Conservation (phyloP, 805 yeast genomes). For the Jamesozyma rosinii region DNA sequence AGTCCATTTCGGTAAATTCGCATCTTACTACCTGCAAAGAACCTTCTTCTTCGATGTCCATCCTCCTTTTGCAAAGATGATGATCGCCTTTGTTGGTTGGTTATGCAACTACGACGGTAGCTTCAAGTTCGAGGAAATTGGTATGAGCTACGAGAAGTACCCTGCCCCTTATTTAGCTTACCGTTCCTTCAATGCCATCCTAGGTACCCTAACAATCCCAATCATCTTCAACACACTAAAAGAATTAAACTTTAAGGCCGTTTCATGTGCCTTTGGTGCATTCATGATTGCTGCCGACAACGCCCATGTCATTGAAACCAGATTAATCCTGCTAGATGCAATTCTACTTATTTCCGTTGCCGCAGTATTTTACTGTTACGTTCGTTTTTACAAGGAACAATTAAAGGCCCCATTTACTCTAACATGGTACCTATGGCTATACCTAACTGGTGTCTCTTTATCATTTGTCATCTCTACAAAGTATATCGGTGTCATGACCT, state of each 20-base stretch:
- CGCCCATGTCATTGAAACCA: slow-evolving; percentile 83
- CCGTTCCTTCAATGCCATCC: slow-evolving; percentile 68
- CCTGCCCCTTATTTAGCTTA: slow-evolving; percentile 81
- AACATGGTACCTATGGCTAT: slow-evolving; percentile 84
- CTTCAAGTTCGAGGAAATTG: slow-evolving; percentile 85
- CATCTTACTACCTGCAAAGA: slow-evolving; percentile 75
- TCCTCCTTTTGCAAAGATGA: slow-evolving; percentile 93
- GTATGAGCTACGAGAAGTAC: slow-evolving; percentile 67
- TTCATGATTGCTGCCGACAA: slow-evolving; percentile 73
- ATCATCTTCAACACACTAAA: slow-evolving; percentile 75
- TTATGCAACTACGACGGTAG: slow-evolving; percentile 84
- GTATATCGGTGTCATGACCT: slow-evolving; percentile 92
- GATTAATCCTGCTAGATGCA: slow-evolving; percentile 87
- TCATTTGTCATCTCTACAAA: slow-evolving; percentile 92
- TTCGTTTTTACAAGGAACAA: slow-evolving; percentile 61
- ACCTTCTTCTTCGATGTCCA: slow-evolving; percentile 93
- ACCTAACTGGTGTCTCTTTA: slow-evolving; percentile 71
- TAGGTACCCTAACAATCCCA: slow-evolving; percentile 78
- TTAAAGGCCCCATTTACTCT: slow-evolving; percentile 56
- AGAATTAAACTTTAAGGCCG: slow-evolving; percentile 70
- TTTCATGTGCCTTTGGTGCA: slow-evolving; percentile 71
- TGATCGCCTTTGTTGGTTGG: slow-evolving; percentile 86
- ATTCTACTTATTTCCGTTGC: slow-evolving; percentile 81
- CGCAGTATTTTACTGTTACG: slow-evolving; percentile 64
- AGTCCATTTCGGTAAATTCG: slow-evolving; percentile 81